Evolutionary conservation across 2,329 filamentous ascomycete genomes (phyloP).

Genomic region (Albophoma yamanashiensis): DNA sequence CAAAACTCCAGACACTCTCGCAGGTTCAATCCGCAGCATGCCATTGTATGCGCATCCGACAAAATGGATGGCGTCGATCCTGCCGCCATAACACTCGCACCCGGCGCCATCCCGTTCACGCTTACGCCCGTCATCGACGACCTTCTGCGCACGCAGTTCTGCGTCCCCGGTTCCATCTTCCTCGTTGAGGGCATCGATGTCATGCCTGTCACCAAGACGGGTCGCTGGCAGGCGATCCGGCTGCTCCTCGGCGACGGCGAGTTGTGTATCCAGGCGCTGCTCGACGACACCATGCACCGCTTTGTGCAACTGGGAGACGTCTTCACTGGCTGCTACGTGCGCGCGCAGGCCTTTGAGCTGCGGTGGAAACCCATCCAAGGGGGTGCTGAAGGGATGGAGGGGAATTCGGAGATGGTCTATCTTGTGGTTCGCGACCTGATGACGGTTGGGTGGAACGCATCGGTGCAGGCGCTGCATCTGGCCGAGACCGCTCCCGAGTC

Average conservation of each 20-base stretch:
- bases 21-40: neutral
- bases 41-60: neutral
- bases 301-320: slow-evolving; percentile 36
- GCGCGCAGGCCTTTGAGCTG: slow-evolving; percentile 29
- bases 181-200: slow-evolving; percentile 35
- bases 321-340: slow-evolving; percentile 36
- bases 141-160: slow-evolving; percentile 36
- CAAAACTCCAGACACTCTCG: no score
- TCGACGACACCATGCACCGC: slow-evolving; percentile 33
- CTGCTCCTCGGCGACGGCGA: slow-evolving; percentile 42
- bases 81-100: slow-evolving; percentile 13
- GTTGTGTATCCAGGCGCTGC: slow-evolving; percentile 42
- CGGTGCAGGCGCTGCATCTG: slow-evolving; percentile 17
- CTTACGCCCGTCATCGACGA: slow-evolving; percentile 32
- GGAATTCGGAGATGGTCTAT: slow-evolving; percentile 24
- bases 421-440: slow-evolving; percentile 33
- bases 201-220: slow-evolving; percentile 21
- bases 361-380: slow-evolving; percentile 12
- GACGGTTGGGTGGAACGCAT: slow-evolving; percentile 37
- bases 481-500: neutral
- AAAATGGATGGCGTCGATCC: slow-evolving; percentile 16
- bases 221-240: slow-evolving; percentile 32
- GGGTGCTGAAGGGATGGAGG: neutral
- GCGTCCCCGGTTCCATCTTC: slow-evolving; percentile 35
- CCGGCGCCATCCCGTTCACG: slow-evolving; percentile 13